Base-by-base conservation (phyloP, 2,329 filamentous ascomycete species). In the Aspergillus fischeri region DNA sequence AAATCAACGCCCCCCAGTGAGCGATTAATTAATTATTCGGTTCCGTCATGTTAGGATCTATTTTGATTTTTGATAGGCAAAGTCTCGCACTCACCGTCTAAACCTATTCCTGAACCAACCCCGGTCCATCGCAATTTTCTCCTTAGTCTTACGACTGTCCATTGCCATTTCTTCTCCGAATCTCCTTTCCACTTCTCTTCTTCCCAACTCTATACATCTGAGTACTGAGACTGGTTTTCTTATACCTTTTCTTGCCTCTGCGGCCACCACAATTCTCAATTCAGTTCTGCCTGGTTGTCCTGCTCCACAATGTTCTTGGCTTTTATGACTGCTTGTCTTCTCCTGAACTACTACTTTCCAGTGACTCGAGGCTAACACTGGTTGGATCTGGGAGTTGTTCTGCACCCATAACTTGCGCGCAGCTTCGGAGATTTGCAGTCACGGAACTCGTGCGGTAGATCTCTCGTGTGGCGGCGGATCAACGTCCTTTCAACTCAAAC, bases 331-430 rank as follows among this genome's bases (percentile, higher is more conserved):
- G 21, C 24, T 32, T 54, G 17, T n/a, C 44, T 49, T 17, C 52
- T 28, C 45, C 25, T 54, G 17, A 44, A 9, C 49, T 54, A 48
- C 41, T 48, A 38, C 27, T 25, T 50, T n/a, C 29, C 52, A 29
- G 49, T 47, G 49, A 49, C 52, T 54, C 49, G 45, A 49, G 44
- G 32, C 45, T 54, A 54, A 32, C 45, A 54, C 52, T 25, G 45
- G 52, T 20, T 10, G 21, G 11, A 42, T 49, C 8, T 25, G 52
- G 45, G 45, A 27, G 29, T 27, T 29, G 44, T 49, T 49, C 24
- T 47, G 20, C 44, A 47, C 11, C 21, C 21, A 45, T 47, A 24
- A 21, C 20, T 24, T 47, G 44, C 21, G 21, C 44, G 52, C 52
- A n/a, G 14, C 27, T 38, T 29, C 44, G 29, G 48, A 24, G 35